Evolutionary conservation across 768 basidiomycete genomes (phyloP), one percentile per base, ranked within the genome.

Genomic region (Paxillus involutus): DNA sequence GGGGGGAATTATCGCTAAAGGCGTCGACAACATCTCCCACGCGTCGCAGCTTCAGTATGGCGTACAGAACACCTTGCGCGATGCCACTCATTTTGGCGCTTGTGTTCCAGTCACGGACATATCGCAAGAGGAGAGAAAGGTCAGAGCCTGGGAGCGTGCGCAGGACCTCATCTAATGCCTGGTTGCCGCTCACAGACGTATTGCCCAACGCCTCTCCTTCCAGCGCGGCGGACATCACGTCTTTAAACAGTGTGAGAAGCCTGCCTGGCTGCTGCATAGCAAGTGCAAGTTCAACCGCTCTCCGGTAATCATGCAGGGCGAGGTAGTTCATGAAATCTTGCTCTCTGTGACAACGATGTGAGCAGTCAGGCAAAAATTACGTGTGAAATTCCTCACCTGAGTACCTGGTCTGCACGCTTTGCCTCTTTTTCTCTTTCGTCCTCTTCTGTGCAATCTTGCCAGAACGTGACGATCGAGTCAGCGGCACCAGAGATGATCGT

Each of bases 251-350:
- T 3, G 78, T 75, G 45, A 93, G 76, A 11, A 98, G 78, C 26
- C 92, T 84, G 21, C 93, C 92, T 10, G 96, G 97, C 64, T 98
- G 96, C 54, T 88, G 83, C 87, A 98, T 95, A 2, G 88, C 83
- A 53, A 99, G 79, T 7, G 96, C 95, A 42, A 98, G 83, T 59
- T 92, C 79, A 63, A 98, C 93, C 1, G 97, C 97, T 64, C 84
- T 85, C 52, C 83, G 85, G 72, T 97, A 98, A 69, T 98, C 94
- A 55, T 89, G 84, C 60, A 97, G 72, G 12, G 85, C 79, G 52
- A 98, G 73, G 63, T 91, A 98, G 69, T 98, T 98, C 61, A 84
- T 74, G 69, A 95, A 95, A 64, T 98, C 94, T 80, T 99, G 97
- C 67, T 98, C 94, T 67, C 95, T 98, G 67, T n/a, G n/a, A 13